A percentile compares a stretch with the other conserved stretches of the same genome.
Evolutionary conservation across 805 yeast species (phyloP).

Genomic region (Kazachstania kunashirensis): DNA sequence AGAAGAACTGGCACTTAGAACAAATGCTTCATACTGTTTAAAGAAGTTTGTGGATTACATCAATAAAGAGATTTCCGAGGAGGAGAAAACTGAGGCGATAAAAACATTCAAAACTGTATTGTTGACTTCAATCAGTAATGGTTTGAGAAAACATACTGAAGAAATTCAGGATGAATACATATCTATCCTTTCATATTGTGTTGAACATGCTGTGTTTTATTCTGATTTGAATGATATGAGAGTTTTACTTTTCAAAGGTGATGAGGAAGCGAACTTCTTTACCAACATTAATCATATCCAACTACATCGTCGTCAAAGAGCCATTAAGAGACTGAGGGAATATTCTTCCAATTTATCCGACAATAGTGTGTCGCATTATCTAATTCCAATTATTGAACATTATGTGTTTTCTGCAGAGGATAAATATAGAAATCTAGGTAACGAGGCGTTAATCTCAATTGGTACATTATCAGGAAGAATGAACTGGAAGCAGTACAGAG

Average conservation of each 20-base stretch:
- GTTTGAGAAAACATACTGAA: constrained; percentile 53
- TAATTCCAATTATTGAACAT: constrained; percentile 78
- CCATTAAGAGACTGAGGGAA: constrained; percentile 55
- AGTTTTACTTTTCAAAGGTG: constrained; percentile 50
- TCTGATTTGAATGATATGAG: constrained; percentile 58
- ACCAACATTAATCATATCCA: constrained; percentile 74
- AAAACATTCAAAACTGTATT: constrained; percentile 42
- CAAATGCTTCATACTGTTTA: constrained; percentile 60
- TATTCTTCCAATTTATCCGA: constrained; percentile 39
- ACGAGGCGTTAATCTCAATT: constrained; percentile 57
- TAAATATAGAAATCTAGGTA: constrained; percentile 48
- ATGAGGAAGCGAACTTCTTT: constrained; percentile 79
- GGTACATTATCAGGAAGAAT: constrained; percentile 47
- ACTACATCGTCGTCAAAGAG: constrained; percentile 74
- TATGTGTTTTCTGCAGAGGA: constrained; percentile 56
- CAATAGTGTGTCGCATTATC: constrained; percentile 60
- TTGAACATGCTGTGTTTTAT: constrained; percentile 36
- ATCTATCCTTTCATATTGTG: constrained; percentile 52
- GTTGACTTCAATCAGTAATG: constrained; percentile 56
- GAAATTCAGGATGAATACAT: constrained; percentile 65
- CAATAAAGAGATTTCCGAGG: constrained; percentile 25
- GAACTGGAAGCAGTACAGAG: constrained; percentile 73
- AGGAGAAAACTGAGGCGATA: constrained; percentile 15
- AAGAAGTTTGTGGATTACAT: constrained; percentile 55
- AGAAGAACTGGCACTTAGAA: constrained; percentile 69